A percentile compares a stretch with the other conserved stretches of the same genome.
phyloP scores from a whole-genome alignment of 345 rosid genomes.

The Camelina sativa region DNA sequence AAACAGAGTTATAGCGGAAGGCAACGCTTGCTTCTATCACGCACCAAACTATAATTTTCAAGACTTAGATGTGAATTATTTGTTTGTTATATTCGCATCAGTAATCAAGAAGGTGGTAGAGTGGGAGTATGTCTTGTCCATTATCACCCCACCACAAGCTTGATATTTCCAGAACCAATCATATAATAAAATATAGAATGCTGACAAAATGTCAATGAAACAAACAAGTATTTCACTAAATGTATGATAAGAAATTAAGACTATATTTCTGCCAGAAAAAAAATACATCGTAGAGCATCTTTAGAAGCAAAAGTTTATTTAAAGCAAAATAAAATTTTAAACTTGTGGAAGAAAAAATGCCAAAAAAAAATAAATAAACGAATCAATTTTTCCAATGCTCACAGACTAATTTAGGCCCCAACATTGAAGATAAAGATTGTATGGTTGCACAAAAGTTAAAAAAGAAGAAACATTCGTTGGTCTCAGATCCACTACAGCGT shows the following conservation, averaged over 20 bases:
- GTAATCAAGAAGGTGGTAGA: not conserved
- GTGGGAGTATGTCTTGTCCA: conserved; percentile 5
- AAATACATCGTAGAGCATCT: no score
- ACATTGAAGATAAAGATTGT: not conserved
- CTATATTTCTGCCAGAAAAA: no score
- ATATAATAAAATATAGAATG: not conserved
- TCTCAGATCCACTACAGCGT: not conserved
- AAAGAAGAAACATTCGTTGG: not conserved
- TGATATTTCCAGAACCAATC: not conserved
- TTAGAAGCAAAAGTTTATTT: no score
- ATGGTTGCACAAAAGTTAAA: not conserved
- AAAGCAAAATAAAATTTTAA: no score
- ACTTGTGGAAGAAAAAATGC: no score
- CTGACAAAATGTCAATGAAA: not conserved
- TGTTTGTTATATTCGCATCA: not conserved
- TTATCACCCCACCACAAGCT: not conserved
- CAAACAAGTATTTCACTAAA: not conserved
- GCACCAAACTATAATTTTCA: not conserved
- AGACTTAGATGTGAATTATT: not conserved
- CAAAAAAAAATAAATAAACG: no score
- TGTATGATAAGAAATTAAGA: not conserved
- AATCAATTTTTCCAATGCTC: no score
- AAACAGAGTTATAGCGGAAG: not conserved
- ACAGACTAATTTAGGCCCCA: not conserved
- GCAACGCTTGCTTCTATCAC: conserved; percentile 1